Evolutionary conservation across 2,329 filamentous ascomycete genomes (phyloP).

Genomic region (Trichoderma sp.): DNA sequence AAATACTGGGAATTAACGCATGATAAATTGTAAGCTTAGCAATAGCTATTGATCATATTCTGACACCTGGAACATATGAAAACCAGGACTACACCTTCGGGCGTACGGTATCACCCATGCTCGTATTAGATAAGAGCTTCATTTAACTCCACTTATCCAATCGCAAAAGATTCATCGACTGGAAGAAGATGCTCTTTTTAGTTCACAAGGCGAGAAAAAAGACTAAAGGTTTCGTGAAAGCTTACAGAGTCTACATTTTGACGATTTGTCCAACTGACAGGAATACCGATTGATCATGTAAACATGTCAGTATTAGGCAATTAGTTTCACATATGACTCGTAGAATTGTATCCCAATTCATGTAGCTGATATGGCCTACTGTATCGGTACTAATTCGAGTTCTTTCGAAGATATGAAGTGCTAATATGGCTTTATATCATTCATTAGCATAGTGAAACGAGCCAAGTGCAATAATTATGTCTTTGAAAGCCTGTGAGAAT

Average conservation of each 20-base stretch:
- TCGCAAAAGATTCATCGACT: neutral
- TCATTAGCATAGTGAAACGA: neutral
- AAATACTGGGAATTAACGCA: neutral
- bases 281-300: neutral
- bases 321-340: neutral
- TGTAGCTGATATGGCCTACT: neutral
- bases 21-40: neutral
- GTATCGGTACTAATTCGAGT: neutral
- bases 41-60: neutral
- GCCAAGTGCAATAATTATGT: neutral
- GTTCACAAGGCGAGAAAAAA: neutral
- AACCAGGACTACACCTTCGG: neutral
- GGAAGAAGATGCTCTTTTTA: neutral
- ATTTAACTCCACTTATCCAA: neutral
- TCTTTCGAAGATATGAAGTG: neutral
- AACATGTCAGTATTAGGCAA: neutral
- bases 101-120: neutral
- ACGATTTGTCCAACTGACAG: neutral
- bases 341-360: neutral
- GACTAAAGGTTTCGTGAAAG: neutral
- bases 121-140: neutral
- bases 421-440: neutral
- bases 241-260: neutral
- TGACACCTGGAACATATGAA: neutral
- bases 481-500: neutral